Conservation (phyloP, 2,329 filamentous ascomycete species). For the Xylaria sp. region DNA sequence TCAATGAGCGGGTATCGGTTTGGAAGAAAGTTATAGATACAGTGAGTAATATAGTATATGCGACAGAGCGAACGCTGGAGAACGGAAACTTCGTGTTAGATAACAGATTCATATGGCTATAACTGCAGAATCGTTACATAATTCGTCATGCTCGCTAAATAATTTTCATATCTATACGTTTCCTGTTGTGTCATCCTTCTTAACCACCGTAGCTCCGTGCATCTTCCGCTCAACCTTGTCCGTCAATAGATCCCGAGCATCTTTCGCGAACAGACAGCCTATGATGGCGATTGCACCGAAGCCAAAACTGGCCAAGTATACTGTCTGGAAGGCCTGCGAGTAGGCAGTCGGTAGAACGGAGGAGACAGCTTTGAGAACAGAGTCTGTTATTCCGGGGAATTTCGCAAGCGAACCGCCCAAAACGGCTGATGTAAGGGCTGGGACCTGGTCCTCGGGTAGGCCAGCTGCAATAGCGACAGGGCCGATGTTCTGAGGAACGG, state of each 20-base stretch:
- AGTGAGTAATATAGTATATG: slow-evolving; percentile 18
- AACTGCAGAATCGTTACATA: slow-evolving; percentile 12
- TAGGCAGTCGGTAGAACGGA: slow-evolving; percentile 51
- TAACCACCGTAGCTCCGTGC: slow-evolving; percentile 37
- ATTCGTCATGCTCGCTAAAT: slow-evolving; percentile 16
- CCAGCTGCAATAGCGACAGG: slow-evolving; percentile 52
- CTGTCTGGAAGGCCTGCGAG: slow-evolving; percentile 54
- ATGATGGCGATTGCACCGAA: slow-evolving; percentile 54
- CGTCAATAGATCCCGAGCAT: slow-evolving; percentile 50
- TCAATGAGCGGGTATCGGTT: slow-evolving; percentile 16
- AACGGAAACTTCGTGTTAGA: slow-evolving; percentile 6
- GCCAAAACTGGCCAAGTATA: slow-evolving; percentile 53
- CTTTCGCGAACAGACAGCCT: slow-evolving; percentile 50
- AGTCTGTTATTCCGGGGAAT: slow-evolving; percentile 48
- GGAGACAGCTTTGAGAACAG: slow-evolving; percentile 48
- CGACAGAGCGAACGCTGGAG: neutral
- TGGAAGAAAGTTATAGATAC: slow-evolving; percentile 2
- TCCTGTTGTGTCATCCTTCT: slow-evolving; percentile 24
- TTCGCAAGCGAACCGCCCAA: slow-evolving; percentile 45
- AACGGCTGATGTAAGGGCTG: slow-evolving; percentile 50
- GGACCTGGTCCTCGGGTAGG: slow-evolving; percentile 47
- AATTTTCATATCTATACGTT: slow-evolving; percentile 8
- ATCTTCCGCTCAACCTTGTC: slow-evolving; percentile 52
- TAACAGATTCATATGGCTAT: slow-evolving; percentile 5
- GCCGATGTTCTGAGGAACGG: slow-evolving; percentile 51